These are phyloP conservation scores for Paraphysoderma sedebokerense DNA, from an alignment of 371 early-diverging fungal genomes.

Conservation along the genomic window DNA sequence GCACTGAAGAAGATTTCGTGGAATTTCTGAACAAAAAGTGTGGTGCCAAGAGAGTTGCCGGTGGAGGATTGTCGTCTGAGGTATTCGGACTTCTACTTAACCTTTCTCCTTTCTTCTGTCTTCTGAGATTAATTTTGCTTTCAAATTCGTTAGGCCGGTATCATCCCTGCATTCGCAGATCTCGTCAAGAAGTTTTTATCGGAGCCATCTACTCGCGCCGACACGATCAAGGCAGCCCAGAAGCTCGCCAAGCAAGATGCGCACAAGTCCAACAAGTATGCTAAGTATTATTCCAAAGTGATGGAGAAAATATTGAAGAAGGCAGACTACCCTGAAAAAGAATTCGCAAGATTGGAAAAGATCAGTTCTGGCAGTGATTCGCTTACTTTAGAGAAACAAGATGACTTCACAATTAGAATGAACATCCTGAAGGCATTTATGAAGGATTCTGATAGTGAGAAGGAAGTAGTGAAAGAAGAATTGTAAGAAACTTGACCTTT, in stretches of 20 bases:
- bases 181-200: slow-evolving; percentile 42
- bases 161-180: slow-evolving; percentile 43
- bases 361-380: slow-evolving; percentile 37
- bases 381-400: slow-evolving; percentile 38
- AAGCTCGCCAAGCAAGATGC: slow-evolving; percentile 9
- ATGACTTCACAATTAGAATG: slow-evolving; percentile 52
- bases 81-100: slow-evolving; percentile 7
- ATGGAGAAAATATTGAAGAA: slow-evolving; percentile 47
- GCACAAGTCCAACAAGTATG: slow-evolving; percentile 14
- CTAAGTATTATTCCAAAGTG: slow-evolving; percentile 43
- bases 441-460: background rate
- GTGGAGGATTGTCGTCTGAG: slow-evolving; percentile 44
- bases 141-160: slow-evolving; percentile 36
- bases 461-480: no score
- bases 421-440: slow-evolving; percentile 50
- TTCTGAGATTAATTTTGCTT: background rate
- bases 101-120: background rate
- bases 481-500: no score
- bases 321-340: slow-evolving; percentile 41
- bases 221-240: slow-evolving; percentile 19
- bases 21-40: slow-evolving; percentile 75
- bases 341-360: slow-evolving; percentile 48
- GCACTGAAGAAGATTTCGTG: slow-evolving; percentile 64
- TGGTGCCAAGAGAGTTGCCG: slow-evolving; percentile 58
- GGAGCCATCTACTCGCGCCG: slow-evolving; percentile 11